Percentiles rank a stretch among this genome's conserved stretches.
Conservation (phyloP, 169 alveolate genomes). For the Fabrea salina region DNA sequence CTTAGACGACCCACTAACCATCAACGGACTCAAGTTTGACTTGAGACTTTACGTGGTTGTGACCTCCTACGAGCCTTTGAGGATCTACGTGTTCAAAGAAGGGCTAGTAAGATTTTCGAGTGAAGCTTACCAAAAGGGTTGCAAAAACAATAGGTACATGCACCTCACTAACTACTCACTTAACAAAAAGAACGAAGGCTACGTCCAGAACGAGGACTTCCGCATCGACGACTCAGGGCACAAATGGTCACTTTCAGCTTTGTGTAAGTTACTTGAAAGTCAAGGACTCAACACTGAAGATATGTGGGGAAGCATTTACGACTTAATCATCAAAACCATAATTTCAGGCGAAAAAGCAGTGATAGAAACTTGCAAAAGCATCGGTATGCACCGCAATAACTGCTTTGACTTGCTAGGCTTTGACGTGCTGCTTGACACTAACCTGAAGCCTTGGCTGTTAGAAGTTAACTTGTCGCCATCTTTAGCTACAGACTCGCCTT, state of each 20-base stretch:
- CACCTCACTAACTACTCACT: conserved; percentile 77
- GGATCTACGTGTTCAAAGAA: conserved; percentile 66
- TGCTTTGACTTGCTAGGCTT: conserved; percentile 85
- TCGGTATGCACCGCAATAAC: conserved; percentile 21
- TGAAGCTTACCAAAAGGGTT: conserved; percentile 29
- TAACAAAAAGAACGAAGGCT: conserved; percentile 59
- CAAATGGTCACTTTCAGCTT: conserved; percentile 78
- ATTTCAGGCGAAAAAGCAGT: not conserved
- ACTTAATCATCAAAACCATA: conserved; percentile 25
- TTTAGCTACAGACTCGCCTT: conserved; percentile 72
- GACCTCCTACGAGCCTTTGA: conserved; percentile 67
- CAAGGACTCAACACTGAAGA: conserved; percentile 51
- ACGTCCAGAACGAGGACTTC: conserved; percentile 52
- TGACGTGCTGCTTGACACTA: conserved; percentile 78
- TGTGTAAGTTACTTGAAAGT: conserved; percentile 52
- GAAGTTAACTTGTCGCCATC: conserved; percentile 88
- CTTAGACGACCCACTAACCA: conserved; percentile 64
- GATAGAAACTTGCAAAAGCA: not conserved
- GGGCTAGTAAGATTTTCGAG: conserved; percentile 77
- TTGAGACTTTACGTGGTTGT: conserved; percentile 65
- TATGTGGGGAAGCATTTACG: conserved; percentile 32
- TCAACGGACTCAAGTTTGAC: conserved; percentile 76
- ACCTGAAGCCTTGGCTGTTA: conserved; percentile 80
- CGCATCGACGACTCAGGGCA: conserved; percentile 59
- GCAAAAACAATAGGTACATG: conserved; percentile 39